Conservation (phyloP, 2,329 filamentous ascomycete species). For the Trichophyton equinum region DNA sequence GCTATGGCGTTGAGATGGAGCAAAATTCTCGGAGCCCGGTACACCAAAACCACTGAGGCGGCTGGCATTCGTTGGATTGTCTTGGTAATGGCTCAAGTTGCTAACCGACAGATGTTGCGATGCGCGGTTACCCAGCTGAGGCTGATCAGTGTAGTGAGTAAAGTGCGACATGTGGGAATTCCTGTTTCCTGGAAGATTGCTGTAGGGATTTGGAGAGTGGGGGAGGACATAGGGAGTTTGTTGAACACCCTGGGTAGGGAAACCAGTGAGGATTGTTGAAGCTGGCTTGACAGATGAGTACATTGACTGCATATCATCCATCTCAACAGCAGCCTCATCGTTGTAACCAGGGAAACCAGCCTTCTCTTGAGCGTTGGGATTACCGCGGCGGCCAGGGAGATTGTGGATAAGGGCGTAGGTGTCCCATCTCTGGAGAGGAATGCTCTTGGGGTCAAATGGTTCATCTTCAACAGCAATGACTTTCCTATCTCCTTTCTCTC, state of each 20-base stretch:
- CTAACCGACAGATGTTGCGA: conserved; percentile 50
- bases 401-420: conserved; percentile 82
- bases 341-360: conserved; percentile 49
- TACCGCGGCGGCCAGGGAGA: conserved; percentile 77
- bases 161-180: conserved; percentile 60
- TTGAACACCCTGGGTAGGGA: conserved; percentile 51
- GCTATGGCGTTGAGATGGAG: conserved; percentile 22
- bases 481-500: conserved; percentile 82
- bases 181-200: conserved; percentile 39
- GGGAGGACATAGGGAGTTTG: conserved; percentile 62
- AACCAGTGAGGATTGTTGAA: conserved; percentile 75
- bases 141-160: conserved; percentile 52
- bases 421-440: conserved; percentile 93
- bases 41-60: conserved; percentile 33
- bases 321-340: conserved; percentile 67
- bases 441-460: conserved; percentile 78
- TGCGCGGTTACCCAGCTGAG: conserved; percentile 28
- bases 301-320: conserved; percentile 95
- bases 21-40: conserved; percentile 33
- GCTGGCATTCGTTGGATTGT: conserved; percentile 32
- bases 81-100: conserved; percentile 37
- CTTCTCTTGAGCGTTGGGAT: conserved; percentile 50
- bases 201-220: conserved; percentile 63
- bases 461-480: conserved; percentile 76
- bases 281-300: conserved; percentile 85